Evolutionary conservation across 225 moss, liverwort and hornwort genomes (phyloP).

Genomic region (Anthoceros angustus): DNA sequence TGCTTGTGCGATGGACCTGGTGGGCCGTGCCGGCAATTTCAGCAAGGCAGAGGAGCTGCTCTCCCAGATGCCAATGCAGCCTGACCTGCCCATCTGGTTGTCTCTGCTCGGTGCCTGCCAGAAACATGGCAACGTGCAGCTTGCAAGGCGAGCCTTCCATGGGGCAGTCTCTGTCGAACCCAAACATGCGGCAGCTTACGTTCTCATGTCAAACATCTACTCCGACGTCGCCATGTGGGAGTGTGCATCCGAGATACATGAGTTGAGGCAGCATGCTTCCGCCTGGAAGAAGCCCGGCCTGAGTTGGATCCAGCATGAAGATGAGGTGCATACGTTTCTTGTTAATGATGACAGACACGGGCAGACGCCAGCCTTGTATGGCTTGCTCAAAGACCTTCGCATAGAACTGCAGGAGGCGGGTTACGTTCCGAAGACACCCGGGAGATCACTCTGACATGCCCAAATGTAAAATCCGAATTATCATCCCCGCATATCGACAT

Average conservation of each 20-base stretch:
- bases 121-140: constrained; percentile 1
- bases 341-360: not conserved
- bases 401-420: too few species aligned
- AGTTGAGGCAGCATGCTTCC: not conserved
- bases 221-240: not conserved
- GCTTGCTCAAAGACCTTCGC: too few species aligned
- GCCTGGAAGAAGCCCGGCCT: not conserved
- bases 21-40: not conserved
- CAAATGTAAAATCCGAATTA: too few species aligned
- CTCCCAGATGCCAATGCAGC: not conserved
- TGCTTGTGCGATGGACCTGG: not conserved
- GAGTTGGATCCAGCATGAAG: not conserved
- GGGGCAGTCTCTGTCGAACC: not conserved
- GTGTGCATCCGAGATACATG: not conserved
- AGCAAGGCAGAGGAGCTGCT: not conserved
- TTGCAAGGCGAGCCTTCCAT: not conserved
- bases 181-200: not conserved
- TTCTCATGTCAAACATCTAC: not conserved
- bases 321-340: not conserved
- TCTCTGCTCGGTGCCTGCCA: not conserved
- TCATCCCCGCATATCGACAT: too few species aligned
- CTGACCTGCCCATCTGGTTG: not conserved
- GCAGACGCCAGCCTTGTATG: too few species aligned
- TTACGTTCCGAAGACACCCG: too few species aligned
- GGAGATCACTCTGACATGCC: too few species aligned